Conservation (phyloP, 2,329 filamentous ascomycete genomes). For the Aspergillus melleus region DNA sequence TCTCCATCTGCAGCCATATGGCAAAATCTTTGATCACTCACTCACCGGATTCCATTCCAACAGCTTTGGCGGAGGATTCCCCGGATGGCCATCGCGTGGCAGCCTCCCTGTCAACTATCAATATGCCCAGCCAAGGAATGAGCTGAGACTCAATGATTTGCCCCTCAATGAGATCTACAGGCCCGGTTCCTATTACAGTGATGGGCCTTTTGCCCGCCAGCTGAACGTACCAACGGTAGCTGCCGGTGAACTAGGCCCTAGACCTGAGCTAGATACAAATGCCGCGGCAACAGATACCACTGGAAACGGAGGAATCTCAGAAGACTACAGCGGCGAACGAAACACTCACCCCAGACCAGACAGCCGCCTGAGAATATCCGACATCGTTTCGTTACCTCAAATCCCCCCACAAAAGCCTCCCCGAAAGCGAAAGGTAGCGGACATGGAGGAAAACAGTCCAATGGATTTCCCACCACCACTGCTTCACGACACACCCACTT, state of each 20-base stretch:
- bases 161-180: not conserved
- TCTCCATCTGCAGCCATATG: conserved; percentile 2
- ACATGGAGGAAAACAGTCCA: conserved; percentile 21
- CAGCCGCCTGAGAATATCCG: not conserved
- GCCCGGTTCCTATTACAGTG: conserved; percentile 12
- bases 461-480: not conserved
- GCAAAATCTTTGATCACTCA: conserved; percentile 9
- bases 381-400: not conserved
- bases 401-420: not conserved
- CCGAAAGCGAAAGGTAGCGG: conserved; percentile 33
- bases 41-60: conserved; percentile 4
- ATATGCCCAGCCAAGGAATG: not conserved
- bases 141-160: not conserved
- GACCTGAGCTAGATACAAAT: not conserved
- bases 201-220: conserved; percentile 22
- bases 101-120: not conserved
- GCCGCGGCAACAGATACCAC: not conserved
- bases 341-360: not conserved
- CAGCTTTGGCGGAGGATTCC: not conserved
- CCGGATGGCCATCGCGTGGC: not conserved
- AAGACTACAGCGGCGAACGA: not conserved
- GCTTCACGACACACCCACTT: not conserved
- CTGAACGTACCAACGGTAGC: not conserved
- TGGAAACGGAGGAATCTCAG: not conserved
- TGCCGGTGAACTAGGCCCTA: not conserved